phyloP scores from a whole-genome alignment of 2,329 filamentous ascomycete genomes.

The Aquanectria penicillioides region DNA sequence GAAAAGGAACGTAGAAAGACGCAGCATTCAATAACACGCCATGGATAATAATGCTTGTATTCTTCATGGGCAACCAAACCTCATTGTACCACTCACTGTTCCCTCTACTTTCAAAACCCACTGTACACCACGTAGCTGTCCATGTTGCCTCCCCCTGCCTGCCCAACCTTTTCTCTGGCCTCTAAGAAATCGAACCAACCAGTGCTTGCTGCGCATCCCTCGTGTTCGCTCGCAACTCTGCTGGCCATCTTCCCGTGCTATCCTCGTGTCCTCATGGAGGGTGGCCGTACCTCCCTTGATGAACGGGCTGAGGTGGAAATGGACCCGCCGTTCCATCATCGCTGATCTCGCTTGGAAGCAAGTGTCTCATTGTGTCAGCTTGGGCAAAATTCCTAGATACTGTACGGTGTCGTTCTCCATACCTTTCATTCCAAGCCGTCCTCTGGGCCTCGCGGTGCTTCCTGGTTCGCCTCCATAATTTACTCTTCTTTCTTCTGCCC shows the following conservation, averaged over 20 bases:
- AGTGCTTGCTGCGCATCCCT: not conserved
- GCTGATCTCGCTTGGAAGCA: slow-evolving; percentile 6
- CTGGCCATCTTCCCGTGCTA: no score
- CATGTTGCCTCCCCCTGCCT: no score
- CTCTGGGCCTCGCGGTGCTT: slow-evolving; percentile 25
- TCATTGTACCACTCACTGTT: no score
- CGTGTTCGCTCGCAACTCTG: not conserved
- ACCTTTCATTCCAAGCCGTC: slow-evolving; percentile 22
- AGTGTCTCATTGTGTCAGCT: not conserved
- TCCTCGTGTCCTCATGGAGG: no score
- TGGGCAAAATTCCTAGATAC: not conserved
- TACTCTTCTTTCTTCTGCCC: not conserved
- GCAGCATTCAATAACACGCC: no score
- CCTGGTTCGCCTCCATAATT: not conserved
- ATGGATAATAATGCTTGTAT: no score
- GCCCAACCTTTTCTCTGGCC: not conserved
- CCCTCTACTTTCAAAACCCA: no score
- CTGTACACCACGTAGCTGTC: no score
- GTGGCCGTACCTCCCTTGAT: slow-evolving; percentile 30
- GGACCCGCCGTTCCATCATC: slow-evolving; percentile 4
- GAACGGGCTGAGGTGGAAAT: slow-evolving; percentile 23
- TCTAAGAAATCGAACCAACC: not conserved
- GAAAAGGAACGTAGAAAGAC: no score
- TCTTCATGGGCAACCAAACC: no score
- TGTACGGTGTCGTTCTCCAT: not conserved